Percentiles rank a stretch among this genome's conserved stretches.
These are phyloP conservation scores for Chalciporus pseudorubinellus DNA, from an alignment of 768 basidiomycete species.

Conservation along the genomic window DNA sequence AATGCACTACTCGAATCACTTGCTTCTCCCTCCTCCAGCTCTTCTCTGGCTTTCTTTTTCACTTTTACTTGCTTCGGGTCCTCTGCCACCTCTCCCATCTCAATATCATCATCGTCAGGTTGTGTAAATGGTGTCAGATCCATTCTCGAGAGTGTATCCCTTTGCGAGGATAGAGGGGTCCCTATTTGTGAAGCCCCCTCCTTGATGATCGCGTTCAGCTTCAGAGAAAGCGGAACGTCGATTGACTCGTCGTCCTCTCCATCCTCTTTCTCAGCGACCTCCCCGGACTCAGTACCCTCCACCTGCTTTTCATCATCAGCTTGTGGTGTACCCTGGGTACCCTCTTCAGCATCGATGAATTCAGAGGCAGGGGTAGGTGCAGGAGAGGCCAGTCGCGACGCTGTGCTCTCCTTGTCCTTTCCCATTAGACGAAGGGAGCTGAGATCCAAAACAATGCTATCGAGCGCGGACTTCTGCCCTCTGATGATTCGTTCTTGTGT, in stretches of 20 bases:
- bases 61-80: constrained; percentile 45
- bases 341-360: constrained; percentile 24
- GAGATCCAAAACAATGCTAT: constrained; percentile 61
- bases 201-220: constrained; percentile 33
- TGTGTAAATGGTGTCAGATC: constrained; percentile 20
- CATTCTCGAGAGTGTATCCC: constrained; percentile 23
- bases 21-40: constrained; percentile 85
- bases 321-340: constrained; percentile 18
- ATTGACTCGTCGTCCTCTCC: constrained; percentile 37
- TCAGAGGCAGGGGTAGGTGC: constrained; percentile 53
- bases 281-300: constrained; percentile 44
- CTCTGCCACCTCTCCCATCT: constrained; percentile 90
- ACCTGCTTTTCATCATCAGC: constrained; percentile 36
- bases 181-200: constrained; percentile 34
- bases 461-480: constrained; percentile 66
- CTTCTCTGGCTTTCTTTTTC: constrained; percentile 62
- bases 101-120: constrained; percentile 64
- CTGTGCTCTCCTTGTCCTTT: constrained; percentile 55
- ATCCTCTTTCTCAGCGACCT: constrained; percentile 38
- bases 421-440: constrained; percentile 61
- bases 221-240: constrained; percentile 25
- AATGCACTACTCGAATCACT: constrained; percentile 77
- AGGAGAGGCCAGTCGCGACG: constrained; percentile 40
- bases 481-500: constrained; percentile 64
- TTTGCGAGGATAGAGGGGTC: constrained; percentile 27